Evolutionary conservation across 306 rosid species (phyloP).

Genomic region (Sicyos baderoa): DNA sequence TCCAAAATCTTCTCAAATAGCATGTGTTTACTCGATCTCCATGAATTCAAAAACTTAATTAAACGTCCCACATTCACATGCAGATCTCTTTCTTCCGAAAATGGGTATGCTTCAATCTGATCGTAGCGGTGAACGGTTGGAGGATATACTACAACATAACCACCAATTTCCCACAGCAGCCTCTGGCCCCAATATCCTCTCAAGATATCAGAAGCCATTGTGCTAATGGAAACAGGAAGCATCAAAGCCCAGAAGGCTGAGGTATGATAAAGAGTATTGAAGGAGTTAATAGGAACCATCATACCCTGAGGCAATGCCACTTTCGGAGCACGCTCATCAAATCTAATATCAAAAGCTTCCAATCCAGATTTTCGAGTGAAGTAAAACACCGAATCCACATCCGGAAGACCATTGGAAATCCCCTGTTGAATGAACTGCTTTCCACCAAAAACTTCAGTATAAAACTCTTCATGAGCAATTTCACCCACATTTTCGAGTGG

Average conservation of each 20-base stretch:
- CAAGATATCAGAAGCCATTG: constrained; percentile 90
- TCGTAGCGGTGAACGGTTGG: constrained; percentile 83
- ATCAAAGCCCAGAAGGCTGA: constrained; percentile 93
- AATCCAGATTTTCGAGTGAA: constrained; percentile 78
- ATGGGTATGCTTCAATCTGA: constrained; percentile 70
- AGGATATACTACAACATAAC: constrained; percentile 78
- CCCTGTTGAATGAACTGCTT: constrained; percentile 93
- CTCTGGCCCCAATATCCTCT: constrained; percentile 99
- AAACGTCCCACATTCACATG: constrained; percentile 89
- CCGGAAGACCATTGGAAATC: constrained; percentile 82
- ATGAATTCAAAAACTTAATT: constrained; percentile 51
- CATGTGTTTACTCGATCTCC: constrained; percentile 78
- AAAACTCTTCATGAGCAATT: constrained; percentile 73
- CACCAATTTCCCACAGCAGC: constrained; percentile 93
- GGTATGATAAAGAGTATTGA: constrained; percentile 77
- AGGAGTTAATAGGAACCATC: constrained; percentile 84
- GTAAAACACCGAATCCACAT: constrained; percentile 89
- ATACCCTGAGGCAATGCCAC: constrained; percentile 87
- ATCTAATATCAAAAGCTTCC: constrained; percentile 71
- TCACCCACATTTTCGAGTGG: constrained; percentile 93
- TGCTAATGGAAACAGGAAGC: constrained; percentile 94
- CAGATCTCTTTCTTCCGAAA: constrained; percentile 92
- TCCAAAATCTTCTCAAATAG: constrained; percentile 77
- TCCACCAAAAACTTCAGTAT: constrained; percentile 86
- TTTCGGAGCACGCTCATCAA: constrained; percentile 75